A percentile compares a stretch with the other conserved stretches of the same genome.
These are phyloP conservation scores for Clausena lansium DNA, from an alignment of 345 rosid genomes.

Conservation along the genomic window DNA sequence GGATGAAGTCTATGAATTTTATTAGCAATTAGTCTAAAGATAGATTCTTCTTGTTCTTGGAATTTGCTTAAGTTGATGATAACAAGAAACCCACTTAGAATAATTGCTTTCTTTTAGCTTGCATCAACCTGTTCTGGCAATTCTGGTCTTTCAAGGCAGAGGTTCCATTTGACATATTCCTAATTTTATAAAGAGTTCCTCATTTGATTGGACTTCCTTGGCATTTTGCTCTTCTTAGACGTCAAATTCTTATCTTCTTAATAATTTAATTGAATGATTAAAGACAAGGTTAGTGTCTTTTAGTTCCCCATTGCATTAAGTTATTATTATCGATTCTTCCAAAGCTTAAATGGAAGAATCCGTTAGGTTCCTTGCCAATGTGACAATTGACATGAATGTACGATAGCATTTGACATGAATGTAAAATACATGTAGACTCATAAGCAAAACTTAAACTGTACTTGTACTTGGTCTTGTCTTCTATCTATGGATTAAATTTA, in stretches of 20 bases:
- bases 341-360: constrained; percentile 15
- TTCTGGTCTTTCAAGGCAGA: constrained; percentile 19
- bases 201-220: not conserved
- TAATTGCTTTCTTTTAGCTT: constrained; percentile 8
- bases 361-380: not conserved
- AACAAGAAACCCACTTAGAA: constrained; percentile 26
- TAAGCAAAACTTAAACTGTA: not conserved
- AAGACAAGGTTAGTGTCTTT: not conserved
- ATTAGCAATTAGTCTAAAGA: constrained; percentile 4
- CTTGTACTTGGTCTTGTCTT: not conserved
- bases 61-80: constrained; percentile 24
- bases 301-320: not conserved
- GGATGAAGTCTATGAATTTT: not conserved
- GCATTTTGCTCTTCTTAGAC: constrained; percentile 2
- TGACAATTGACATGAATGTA: not conserved
- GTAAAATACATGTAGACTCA: no score
- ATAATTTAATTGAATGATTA: constrained; percentile 12
- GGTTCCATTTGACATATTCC: constrained; percentile 15
- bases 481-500: not conserved
- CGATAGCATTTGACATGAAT: not conserved
- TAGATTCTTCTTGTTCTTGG: constrained; percentile 23
- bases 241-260: not conserved
- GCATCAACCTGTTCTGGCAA: not conserved
- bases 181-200: not conserved
- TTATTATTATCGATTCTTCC: constrained; percentile 18